A percentile compares a stretch with the other conserved stretches of the same genome.
Conservation (phyloP, 2,329 filamentous ascomycete species). For the Penicillium occitanis region DNA sequence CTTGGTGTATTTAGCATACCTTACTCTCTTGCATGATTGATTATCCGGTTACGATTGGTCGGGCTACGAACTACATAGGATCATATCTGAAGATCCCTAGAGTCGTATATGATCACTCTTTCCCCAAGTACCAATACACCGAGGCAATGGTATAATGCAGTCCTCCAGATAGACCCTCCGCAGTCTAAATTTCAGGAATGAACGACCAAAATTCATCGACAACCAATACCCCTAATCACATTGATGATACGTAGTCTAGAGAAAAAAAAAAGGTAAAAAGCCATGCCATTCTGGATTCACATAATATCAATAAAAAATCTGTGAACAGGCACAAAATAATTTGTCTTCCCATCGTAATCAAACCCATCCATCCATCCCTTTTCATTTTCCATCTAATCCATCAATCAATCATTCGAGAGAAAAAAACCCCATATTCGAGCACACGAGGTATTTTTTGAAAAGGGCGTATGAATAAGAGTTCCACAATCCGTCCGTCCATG, state of each 20-base stretch:
- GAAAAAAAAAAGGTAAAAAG: neutral
- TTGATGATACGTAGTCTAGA: neutral
- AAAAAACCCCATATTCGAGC: neutral
- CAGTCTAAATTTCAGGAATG: neutral
- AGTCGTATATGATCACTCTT: neutral
- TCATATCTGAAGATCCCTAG: neutral
- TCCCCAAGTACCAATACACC: neutral
- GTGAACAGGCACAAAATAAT: slow-evolving; percentile 4
- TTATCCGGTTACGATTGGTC: no score
- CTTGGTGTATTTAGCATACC: neutral
- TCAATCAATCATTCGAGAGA: slow-evolving; percentile 4
- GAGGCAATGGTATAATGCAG: neutral
- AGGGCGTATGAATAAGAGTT: neutral
- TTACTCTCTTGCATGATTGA: neutral
- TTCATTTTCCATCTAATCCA: neutral
- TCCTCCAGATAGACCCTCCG: neutral
- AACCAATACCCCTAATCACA: neutral
- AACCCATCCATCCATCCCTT: neutral
- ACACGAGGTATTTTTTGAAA: neutral
- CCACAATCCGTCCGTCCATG: neutral
- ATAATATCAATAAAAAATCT: neutral
- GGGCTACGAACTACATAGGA: neutral
- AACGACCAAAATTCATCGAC: neutral
- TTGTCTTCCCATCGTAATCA: neutral
- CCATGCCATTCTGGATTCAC: slow-evolving; percentile 12